These are phyloP conservation scores for Dimocarpus longan DNA, from an alignment of 345 rosid genomes.

Conservation along the genomic window DNA sequence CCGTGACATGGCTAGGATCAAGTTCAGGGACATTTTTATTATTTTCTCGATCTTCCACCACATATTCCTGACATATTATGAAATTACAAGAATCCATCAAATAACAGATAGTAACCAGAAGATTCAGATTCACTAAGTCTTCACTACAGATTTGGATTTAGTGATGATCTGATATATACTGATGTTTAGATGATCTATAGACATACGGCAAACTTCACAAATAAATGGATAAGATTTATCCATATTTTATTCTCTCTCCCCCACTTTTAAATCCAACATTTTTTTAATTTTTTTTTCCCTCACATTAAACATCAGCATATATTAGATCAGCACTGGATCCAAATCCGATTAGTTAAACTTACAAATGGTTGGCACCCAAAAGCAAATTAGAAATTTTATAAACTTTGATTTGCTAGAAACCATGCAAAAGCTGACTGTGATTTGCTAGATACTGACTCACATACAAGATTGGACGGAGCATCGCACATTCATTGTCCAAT, in stretches of 20 bases:
- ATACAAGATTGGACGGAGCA: background rate
- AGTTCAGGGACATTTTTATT: slow-evolving; percentile 78
- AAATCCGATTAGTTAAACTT: background rate
- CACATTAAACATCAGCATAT: no score
- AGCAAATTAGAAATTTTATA: background rate
- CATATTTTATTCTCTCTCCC: no score
- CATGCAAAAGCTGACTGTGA: background rate
- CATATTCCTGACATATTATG: slow-evolving; percentile 66
- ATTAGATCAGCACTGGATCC: no score
- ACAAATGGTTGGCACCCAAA: background rate
- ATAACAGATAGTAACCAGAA: slow-evolving; percentile 19
- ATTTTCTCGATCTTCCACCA: slow-evolving; percentile 87
- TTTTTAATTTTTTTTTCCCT: no score
- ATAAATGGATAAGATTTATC: no score
- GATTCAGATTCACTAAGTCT: background rate
- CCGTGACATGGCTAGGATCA: slow-evolving; percentile 82
- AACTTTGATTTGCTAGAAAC: no score
- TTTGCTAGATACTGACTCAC: background rate
- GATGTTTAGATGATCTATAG: no score
- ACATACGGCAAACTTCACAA: no score
- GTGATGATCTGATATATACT: no score
- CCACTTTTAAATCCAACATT: no score
- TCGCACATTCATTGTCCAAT: background rate
- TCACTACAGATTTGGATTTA: background rate
- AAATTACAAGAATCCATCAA: slow-evolving; percentile 2